Evolutionary conservation across 164 flowering plant species (phyloP).

Genomic region (Akebia trifoliata): DNA sequence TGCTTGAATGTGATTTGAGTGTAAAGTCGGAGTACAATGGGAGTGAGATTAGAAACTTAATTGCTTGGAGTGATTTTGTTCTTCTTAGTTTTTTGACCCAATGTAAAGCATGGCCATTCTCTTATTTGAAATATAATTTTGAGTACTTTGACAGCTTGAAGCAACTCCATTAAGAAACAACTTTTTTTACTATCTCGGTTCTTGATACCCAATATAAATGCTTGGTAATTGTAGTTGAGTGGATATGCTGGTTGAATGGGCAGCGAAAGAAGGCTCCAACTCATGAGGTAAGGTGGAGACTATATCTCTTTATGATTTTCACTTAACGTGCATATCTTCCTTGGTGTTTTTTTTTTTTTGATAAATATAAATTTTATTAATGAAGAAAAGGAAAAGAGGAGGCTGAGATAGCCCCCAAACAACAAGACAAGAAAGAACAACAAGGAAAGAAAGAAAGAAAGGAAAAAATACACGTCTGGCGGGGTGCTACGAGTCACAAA

Average conservation of each 20-base stretch:
- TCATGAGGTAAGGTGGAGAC: constrained; percentile 50
- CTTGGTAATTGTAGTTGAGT: constrained; percentile 63
- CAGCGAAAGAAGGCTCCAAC: constrained; percentile 90
- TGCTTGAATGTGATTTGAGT: not conserved
- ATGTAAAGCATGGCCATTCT: not conserved
- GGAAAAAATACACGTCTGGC: too few relatives aligned
- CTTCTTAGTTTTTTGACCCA: not conserved
- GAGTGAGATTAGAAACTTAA: not conserved
- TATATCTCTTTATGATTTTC: not conserved
- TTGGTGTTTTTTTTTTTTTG: not conserved
- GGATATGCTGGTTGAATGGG: constrained; percentile 99
- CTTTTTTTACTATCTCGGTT: constrained; percentile 3
- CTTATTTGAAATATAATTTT: not conserved
- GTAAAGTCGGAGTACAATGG: not conserved
- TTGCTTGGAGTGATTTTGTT: constrained; percentile 3
- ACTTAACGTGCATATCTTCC: not conserved
- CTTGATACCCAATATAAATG: not conserved
- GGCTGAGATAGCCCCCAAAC: too few relatives aligned
- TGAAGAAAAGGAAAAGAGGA: too few relatives aligned
- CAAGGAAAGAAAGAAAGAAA: too few relatives aligned
- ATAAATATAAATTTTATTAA: not conserved
- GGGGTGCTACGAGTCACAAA: too few relatives aligned
- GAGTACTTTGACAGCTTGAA: not conserved
- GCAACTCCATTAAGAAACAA: not conserved
- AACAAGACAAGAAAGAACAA: too few relatives aligned